Conservation (phyloP, 768 basidiomycete genomes). For the Collybia nuda region DNA sequence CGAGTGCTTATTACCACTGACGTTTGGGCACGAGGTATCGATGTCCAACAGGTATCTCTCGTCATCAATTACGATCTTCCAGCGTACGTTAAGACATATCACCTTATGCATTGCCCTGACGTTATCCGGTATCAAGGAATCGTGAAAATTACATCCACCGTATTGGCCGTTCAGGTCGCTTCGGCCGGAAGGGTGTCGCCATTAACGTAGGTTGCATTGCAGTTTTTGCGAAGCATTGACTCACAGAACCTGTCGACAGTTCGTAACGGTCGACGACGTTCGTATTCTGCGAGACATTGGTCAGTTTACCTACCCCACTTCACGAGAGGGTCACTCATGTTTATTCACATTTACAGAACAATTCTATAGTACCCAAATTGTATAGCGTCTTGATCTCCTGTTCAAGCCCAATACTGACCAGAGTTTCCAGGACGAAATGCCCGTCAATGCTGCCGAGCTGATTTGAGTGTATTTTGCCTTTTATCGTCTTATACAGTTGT, state of each 20-base stretch:
- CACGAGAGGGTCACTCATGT: too few species aligned
- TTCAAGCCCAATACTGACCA: slow-evolving; percentile 17
- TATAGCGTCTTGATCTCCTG: slow-evolving; percentile 34
- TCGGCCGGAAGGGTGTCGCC: slow-evolving; percentile 98
- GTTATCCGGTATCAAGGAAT: slow-evolving; percentile 48
- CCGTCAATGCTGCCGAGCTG: slow-evolving; percentile 95
- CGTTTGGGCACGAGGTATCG: slow-evolving; percentile 97
- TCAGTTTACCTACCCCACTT: slow-evolving; percentile 31
- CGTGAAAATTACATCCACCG: slow-evolving; percentile 99
- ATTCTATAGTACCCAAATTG: slow-evolving; percentile 96
- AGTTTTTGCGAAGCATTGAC: slow-evolving; percentile 3
- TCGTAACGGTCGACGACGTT: slow-evolving; percentile 93
- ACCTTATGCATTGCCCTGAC: neutral
- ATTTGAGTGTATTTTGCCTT: slow-evolving; percentile 51
- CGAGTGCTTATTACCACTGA: slow-evolving; percentile 96
- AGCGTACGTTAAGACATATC: slow-evolving; percentile 52
- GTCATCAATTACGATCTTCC: slow-evolving; percentile 98
- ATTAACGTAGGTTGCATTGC: slow-evolving; percentile 75
- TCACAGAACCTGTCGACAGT: slow-evolving; percentile 44
- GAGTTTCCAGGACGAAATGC: slow-evolving; percentile 88
- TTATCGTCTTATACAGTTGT: slow-evolving; percentile 9
- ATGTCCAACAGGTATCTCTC: slow-evolving; percentile 96
- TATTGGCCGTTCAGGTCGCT: slow-evolving; percentile 98
- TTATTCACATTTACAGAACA: slow-evolving; percentile 56
- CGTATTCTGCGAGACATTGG: slow-evolving; percentile 97